A percentile compares a stretch with the other conserved stretches of the same genome.
phyloP scores from a whole-genome alignment of 306 rosid genomes.

The Delonix regia region DNA sequence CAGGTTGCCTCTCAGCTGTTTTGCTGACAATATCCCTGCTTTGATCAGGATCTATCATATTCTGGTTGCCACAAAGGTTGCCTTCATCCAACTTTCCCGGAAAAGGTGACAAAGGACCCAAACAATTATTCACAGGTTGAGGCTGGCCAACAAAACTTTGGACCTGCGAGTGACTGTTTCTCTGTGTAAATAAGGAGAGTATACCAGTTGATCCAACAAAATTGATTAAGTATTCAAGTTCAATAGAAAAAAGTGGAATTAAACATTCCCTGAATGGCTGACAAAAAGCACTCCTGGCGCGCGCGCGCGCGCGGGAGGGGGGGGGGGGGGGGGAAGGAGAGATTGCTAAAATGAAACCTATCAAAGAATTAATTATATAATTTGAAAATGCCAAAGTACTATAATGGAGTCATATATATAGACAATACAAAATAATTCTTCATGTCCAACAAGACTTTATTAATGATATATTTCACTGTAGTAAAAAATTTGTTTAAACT shows the following conservation, averaged over 20 bases:
- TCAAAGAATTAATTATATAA: background rate
- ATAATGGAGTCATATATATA: background rate
- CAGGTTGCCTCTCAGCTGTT: conserved; percentile 63
- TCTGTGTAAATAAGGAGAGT: conserved; percentile 54
- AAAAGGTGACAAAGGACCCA: conserved; percentile 59
- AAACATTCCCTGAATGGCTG: background rate
- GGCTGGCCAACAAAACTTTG: conserved; percentile 72
- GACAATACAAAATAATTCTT: background rate
- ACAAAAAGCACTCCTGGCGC: background rate
- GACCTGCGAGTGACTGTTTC: conserved; percentile 95
- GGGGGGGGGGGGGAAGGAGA: too few relatives aligned
- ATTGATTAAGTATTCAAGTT: conserved; percentile 22
- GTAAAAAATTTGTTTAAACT: too few relatives aligned
- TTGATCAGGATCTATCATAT: conserved; percentile 58
- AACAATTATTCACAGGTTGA: conserved; percentile 60
- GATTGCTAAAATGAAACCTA: background rate
- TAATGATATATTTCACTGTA: too few relatives aligned
- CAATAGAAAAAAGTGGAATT: background rate
- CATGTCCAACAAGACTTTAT: background rate
- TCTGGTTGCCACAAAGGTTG: conserved; percentile 52
- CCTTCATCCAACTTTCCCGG: conserved; percentile 82
- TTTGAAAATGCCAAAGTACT: background rate
- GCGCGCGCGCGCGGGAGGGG: too few relatives aligned
- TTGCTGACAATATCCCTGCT: conserved; percentile 58
- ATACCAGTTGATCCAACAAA: conserved; percentile 10